Evolutionary conservation across 441 rosid species (phyloP).

Genomic region (Populus hybrid): DNA sequence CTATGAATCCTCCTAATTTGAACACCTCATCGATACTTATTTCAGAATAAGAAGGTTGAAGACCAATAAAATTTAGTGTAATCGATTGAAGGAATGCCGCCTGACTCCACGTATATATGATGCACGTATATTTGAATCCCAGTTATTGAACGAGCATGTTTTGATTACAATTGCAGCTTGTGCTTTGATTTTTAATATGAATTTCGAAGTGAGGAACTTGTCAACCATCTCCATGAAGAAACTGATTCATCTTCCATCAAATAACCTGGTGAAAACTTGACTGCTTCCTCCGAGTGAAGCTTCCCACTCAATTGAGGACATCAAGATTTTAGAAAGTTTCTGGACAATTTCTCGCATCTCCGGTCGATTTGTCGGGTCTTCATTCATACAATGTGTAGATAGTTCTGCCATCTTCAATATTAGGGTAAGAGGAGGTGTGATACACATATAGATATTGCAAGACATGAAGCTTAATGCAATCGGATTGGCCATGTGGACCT

Average conservation of each 20-base stretch:
- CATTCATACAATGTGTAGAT: slow-evolving; percentile 25
- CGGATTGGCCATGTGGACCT: not conserved
- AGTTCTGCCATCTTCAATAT: slow-evolving; percentile 35
- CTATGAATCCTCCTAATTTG: no score
- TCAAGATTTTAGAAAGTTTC: slow-evolving; percentile 24
- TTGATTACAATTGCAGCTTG: no score
- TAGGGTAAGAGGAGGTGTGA: not conserved
- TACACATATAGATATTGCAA: not conserved
- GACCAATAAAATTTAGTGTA: no score
- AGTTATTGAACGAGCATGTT: no score
- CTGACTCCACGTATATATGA: no score
- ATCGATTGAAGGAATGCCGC: no score
- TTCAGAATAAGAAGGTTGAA: no score
- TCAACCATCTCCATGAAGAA: no score
- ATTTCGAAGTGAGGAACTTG: no score
- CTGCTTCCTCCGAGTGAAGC: slow-evolving; percentile 28
- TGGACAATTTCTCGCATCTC: slow-evolving; percentile 39
- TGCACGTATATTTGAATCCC: no score
- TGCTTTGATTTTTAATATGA: no score
- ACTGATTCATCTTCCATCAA: slow-evolving; percentile 21
- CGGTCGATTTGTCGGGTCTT: slow-evolving; percentile 30
- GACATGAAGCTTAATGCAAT: not conserved
- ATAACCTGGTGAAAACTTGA: slow-evolving; percentile 15
- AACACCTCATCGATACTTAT: no score
- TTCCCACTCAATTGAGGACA: slow-evolving; percentile 36